Evolutionary conservation across 129 eudicot species (phyloP).

Genomic region (Glebionis coronaria): DNA sequence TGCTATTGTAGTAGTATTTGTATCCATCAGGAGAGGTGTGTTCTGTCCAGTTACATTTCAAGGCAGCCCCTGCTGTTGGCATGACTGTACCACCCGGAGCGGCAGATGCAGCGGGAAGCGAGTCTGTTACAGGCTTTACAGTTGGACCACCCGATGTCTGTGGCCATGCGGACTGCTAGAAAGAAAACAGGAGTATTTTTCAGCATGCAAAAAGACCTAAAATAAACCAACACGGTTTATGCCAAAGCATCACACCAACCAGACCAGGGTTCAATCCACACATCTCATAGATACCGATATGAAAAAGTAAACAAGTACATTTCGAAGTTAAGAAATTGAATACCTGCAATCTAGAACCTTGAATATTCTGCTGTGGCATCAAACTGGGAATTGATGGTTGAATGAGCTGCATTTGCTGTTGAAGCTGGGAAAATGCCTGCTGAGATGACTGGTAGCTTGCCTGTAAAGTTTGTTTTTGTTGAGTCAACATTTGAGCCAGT

Average conservation of each 20-base stretch:
- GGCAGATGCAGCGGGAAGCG: conserved; percentile 25
- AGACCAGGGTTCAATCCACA: too few species aligned
- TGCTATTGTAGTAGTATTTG: conserved; percentile 83
- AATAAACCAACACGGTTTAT: too few species aligned
- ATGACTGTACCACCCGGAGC: background rate
- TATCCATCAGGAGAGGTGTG: conserved; percentile 75
- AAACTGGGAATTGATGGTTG: conserved; percentile 75
- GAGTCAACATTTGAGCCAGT: conserved; percentile 88
- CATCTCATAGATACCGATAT: background rate
- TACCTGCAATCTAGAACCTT: conserved; percentile 78
- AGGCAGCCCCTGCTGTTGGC: background rate
- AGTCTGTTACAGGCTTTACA: conserved; percentile 37
- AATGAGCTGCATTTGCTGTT: conserved; percentile 86
- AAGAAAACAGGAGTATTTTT: background rate
- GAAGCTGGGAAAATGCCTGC: conserved; percentile 87
- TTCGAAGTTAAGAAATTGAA: background rate
- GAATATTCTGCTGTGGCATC: conserved; percentile 46
- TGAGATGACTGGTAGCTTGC: conserved; percentile 91
- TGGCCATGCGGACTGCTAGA: conserved; percentile 66
- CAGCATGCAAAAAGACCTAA: background rate
- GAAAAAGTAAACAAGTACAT: background rate
- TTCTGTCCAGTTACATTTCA: conserved; percentile 11
- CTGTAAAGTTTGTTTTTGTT: conserved; percentile 81
- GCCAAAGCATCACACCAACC: too few species aligned
- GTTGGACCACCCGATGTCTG: conserved; percentile 43